These are phyloP conservation scores for Scedosporium minutisporum DNA, from an alignment of 2,329 filamentous ascomycete species.

Conservation along the genomic window DNA sequence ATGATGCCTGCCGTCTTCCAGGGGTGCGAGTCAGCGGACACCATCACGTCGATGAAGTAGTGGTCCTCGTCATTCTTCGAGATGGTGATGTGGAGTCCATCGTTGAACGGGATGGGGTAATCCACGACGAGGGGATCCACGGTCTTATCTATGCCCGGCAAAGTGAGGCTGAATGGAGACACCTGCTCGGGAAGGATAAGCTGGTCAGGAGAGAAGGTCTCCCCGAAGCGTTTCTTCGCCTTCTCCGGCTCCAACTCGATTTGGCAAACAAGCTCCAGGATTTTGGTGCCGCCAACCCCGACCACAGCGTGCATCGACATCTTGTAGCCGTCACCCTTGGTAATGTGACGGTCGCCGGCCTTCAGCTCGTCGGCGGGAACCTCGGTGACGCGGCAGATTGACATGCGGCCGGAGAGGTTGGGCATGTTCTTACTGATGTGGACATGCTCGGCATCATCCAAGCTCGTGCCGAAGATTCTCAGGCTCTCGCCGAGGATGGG, in stretches of 20 bases:
- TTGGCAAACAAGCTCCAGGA: background rate
- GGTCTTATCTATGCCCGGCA: too few species aligned
- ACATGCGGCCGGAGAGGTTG: background rate
- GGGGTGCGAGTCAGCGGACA: background rate
- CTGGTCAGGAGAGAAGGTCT: background rate
- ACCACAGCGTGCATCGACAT: background rate
- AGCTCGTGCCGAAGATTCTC: background rate
- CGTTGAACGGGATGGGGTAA: too few species aligned
- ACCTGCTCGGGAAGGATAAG: background rate
- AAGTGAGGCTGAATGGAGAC: too few species aligned
- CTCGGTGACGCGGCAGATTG: background rate
- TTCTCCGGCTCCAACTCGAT: background rate
- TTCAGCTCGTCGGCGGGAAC: background rate
- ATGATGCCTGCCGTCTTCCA: background rate
- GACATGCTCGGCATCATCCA: background rate
- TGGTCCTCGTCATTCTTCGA: too few species aligned
- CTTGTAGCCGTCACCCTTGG: background rate
- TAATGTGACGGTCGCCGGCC: background rate
- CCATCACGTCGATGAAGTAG: background rate
- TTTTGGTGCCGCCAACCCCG: background rate
- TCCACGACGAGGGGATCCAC: too few species aligned
- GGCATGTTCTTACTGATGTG: background rate
- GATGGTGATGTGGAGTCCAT: too few species aligned
- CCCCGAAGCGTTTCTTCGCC: background rate
- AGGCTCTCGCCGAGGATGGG: background rate